Percentiles rank a stretch among this genome's conserved stretches.
These are phyloP conservation scores for Hordeum pubiflorum DNA, from an alignment of 202 grass and related monocot species.

Conservation along the genomic window DNA sequence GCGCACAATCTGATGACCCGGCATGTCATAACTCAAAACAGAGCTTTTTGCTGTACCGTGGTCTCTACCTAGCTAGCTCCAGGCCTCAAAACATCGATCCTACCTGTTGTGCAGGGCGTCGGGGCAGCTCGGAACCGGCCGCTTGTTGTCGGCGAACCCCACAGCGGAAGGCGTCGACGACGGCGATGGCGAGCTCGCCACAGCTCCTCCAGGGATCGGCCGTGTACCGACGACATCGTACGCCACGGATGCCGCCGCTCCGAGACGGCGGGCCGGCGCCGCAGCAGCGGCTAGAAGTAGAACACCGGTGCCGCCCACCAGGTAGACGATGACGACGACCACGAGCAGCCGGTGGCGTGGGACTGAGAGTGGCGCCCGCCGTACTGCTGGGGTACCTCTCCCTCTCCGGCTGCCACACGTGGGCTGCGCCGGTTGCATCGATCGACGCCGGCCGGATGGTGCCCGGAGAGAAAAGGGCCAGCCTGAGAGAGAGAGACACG, in stretches of 20 bases:
- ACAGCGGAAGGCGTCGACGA: neutral
- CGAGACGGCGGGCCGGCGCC: neutral
- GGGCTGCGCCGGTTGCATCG: slow-evolving; percentile 16
- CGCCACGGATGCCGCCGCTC: neutral
- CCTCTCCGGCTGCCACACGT: neutral
- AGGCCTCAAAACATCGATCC: neutral
- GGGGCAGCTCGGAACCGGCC: slow-evolving; percentile 55
- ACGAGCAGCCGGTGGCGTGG: neutral
- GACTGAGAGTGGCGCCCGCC: neutral
- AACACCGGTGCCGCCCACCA: neutral
- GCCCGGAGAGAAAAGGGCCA: too few species aligned
- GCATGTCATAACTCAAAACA: neutral
- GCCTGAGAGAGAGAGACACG: too few species aligned
- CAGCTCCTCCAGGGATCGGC: slow-evolving; percentile 9
- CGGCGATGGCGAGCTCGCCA: neutral
- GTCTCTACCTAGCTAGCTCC: neutral
- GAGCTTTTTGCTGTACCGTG: neutral
- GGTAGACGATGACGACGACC: neutral
- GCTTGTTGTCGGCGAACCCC: slow-evolving; percentile 35
- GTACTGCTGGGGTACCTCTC: neutral
- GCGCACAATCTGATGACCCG: neutral
- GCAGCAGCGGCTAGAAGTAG: slow-evolving; percentile 4
- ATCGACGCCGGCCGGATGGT: neutral
- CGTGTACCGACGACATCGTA: slow-evolving; percentile 33
- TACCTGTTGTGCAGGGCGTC: slow-evolving; percentile 66